Percentiles rank a stretch among this genome's conserved stretches.
These are phyloP conservation scores for Leccinum fuscescens DNA, from an alignment of 1,284 basidiomycete species.

Conservation along the genomic window DNA sequence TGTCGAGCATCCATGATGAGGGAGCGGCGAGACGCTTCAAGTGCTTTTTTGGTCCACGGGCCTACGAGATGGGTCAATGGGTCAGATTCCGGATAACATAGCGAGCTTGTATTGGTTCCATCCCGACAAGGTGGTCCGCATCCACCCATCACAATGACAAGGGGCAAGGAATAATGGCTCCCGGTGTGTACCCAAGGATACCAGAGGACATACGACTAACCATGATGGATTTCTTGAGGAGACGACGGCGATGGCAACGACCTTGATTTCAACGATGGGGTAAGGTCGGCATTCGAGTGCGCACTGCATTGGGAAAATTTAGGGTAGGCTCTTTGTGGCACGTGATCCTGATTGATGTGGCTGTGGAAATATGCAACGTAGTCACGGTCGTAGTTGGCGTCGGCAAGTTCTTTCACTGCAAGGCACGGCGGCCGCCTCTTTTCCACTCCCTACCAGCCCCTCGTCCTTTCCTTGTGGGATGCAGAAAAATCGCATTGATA, in stretches of 20 bases:
- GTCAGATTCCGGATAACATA: slow-evolving; percentile 16
- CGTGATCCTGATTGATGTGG: slow-evolving; percentile 21
- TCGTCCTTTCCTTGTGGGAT: slow-evolving; percentile 20
- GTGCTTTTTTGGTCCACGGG: slow-evolving; percentile 99
- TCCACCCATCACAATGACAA: slow-evolving; percentile 24
- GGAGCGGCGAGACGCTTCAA: slow-evolving; percentile 97
- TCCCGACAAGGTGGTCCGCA: slow-evolving; percentile 20
- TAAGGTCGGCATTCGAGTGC: background rate
- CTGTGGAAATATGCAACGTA: slow-evolving; percentile 7
- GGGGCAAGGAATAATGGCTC: background rate
- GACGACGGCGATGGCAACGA: slow-evolving; percentile 18
- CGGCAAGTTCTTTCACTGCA: slow-evolving; percentile 4
- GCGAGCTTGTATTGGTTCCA: slow-evolving; percentile 16
- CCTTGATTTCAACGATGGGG: slow-evolving; percentile 23
- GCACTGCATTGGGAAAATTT: slow-evolving; percentile 1
- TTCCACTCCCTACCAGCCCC: background rate
- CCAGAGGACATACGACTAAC: slow-evolving; percentile 24
- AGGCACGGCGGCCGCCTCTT: slow-evolving; percentile 1
- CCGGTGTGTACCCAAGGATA: background rate
- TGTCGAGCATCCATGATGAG: slow-evolving; percentile 99
- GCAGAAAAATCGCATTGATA: slow-evolving; percentile 15
- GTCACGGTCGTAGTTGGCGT: background rate
- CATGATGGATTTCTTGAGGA: slow-evolving; percentile 34
- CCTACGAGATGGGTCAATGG: slow-evolving; percentile 47
- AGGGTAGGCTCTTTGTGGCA: slow-evolving; percentile 19